Evolutionary conservation across 495 filamentous ascomycete species (phyloP).

Genomic region (Pseudevernia furfuracea): DNA sequence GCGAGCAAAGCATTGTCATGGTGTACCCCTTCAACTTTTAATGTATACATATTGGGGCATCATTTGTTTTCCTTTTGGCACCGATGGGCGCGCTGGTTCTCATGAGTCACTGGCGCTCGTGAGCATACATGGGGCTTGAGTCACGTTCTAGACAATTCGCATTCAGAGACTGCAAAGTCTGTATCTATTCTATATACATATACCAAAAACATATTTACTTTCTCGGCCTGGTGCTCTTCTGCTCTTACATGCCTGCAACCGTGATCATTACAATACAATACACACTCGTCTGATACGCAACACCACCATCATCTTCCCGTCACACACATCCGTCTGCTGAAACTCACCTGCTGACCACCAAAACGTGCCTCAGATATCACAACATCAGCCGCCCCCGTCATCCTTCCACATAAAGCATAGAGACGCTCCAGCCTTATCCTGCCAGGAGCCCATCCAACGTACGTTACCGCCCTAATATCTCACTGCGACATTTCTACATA

Average conservation of each 20-base stretch:
- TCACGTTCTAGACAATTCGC: neutral
- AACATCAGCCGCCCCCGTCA: neutral
- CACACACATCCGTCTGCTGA: neutral
- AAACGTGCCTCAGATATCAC: neutral
- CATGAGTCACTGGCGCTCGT: constrained; percentile 3
- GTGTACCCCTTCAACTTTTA: neutral
- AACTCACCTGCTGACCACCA: neutral
- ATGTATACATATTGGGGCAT: constrained; percentile 8
- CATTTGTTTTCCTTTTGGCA: neutral
- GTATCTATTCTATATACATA: constrained; percentile 2
- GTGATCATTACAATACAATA: neutral
- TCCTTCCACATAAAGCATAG: neutral
- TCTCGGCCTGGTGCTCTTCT: neutral
- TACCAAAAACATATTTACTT: neutral
- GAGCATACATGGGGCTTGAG: neutral
- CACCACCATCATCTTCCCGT: neutral
- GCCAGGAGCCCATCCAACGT: neutral
- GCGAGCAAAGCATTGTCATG: constrained; percentile 5
- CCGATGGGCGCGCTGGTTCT: constrained; percentile 4
- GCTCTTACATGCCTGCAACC: neutral
- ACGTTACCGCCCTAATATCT: constrained; percentile 3
- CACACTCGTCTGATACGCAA: neutral
- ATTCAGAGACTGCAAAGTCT: neutral
- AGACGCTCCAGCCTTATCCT: neutral
- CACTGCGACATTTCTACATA: neutral